Evolutionary conservation across 495 filamentous ascomycete species (phyloP), one percentile per base, ranked within the genome.

Genomic region (Acidomyces sp.): DNA sequence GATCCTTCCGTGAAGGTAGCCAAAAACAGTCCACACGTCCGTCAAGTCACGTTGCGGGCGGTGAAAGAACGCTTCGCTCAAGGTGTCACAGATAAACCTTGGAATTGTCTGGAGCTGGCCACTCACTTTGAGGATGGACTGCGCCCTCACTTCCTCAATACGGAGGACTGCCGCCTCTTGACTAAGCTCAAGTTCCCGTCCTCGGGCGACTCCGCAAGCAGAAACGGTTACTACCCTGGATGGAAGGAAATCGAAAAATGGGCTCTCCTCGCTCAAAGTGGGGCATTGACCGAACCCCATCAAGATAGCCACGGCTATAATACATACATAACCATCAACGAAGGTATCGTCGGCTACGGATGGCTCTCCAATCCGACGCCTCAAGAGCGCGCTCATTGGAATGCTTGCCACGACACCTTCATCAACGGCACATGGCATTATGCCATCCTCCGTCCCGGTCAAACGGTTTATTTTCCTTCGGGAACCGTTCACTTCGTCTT

Each of bases 401-500:
- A 28, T 37, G 29, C 45, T 0, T 22, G 49, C 16, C 48, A 40
- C 16, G 21, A 11, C 12, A 22, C 6, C 17, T 58, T 43, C 45
- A 48, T 40, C 0, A 48, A 43, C 28, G 57, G 55, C 23, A 22
- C 30, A 6, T 60, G 59, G 59, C 52, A 55, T 7, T 62, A 55
- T 39, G 34, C 47, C 25, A 26, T 60, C 26, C 49, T 62, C 4
- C 42, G 46, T 25, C 46, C 48, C 1, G 57, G 55, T 27, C 27
- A 53, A 28, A 58, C 57, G 9, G 50, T 62, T 18, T 58, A 55
- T 46, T 62, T 62, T 45, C 25, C 39, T n/a, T 29, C 51, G 6
- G 56, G 59, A 21, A 60, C 57, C 9, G 56, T 62, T 17, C 57
- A 60, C 46, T 57, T 53, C 41, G 57, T 62, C 25, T 60, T 58